Evolutionary conservation across 495 filamentous ascomycete genomes (phyloP).

Genomic region (Hyaloscypha variabilis): DNA sequence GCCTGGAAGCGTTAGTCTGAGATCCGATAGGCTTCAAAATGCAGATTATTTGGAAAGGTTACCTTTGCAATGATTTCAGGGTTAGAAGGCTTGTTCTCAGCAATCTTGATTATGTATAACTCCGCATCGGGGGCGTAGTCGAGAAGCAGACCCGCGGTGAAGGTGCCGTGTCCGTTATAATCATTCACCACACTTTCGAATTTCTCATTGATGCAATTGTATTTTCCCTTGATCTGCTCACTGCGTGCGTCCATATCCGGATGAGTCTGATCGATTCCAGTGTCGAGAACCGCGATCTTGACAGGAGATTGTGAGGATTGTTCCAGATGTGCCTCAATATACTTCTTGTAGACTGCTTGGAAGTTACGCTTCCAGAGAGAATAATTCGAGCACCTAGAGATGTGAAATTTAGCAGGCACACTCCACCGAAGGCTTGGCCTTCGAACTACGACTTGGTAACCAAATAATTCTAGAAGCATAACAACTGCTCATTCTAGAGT

Average conservation of each 20-base stretch:
- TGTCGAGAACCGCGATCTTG: conserved; percentile 30
- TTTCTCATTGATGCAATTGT: not conserved
- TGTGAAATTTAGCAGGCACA: too few relatives aligned
- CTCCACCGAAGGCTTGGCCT: too few relatives aligned
- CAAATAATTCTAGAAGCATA: too few relatives aligned
- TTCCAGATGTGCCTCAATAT: too few relatives aligned
- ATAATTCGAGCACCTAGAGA: too few relatives aligned
- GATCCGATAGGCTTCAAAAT: not conserved
- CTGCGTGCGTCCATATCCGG: not conserved
- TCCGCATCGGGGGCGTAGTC: conserved; percentile 24
- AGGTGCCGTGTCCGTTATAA: conserved; percentile 12
- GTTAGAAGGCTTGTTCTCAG: not conserved
- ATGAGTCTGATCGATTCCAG: conserved; percentile 23
- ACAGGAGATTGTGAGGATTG: too few relatives aligned
- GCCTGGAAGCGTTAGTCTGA: conserved; percentile 11
- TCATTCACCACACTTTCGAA: not conserved
- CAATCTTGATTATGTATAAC: conserved; percentile 18
- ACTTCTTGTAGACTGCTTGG: too few relatives aligned
- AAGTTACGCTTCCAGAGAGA: too few relatives aligned
- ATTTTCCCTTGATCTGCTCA: not conserved
- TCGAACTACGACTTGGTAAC: too few relatives aligned
- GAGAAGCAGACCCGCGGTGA: conserved; percentile 6
- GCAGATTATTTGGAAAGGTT: too few relatives aligned
- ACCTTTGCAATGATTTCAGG: not conserved
- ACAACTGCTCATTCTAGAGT: too few relatives aligned